Evolutionary conservation across 176 grass and related monocot species (phyloP).

Genomic region (Musa itinerans): DNA sequence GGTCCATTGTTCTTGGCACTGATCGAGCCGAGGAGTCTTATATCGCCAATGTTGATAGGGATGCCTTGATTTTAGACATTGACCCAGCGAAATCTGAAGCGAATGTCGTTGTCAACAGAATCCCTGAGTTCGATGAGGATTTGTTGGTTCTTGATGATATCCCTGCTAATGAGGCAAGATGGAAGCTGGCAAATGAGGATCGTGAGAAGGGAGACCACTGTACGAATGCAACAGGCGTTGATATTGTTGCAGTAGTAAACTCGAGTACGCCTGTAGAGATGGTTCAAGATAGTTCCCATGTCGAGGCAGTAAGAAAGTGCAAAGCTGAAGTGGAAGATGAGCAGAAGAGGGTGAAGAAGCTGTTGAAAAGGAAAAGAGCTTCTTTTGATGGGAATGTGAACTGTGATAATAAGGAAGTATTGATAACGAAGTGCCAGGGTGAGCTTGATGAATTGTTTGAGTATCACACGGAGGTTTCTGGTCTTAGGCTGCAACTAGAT

Average conservation of each 20-base stretch:
- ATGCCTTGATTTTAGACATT: not conserved
- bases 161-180: not conserved
- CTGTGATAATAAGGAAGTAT: not conserved
- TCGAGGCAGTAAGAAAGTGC: not conserved
- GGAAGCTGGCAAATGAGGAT: not conserved
- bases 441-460: slow-evolving; percentile 11
- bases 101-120: not conserved
- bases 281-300: not conserved
- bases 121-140: not conserved
- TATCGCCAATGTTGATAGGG: not conserved
- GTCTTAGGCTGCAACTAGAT: not conserved
- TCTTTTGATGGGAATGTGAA: not conserved
- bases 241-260: not conserved
- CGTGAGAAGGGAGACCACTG: not conserved
- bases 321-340: not conserved
- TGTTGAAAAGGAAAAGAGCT: slow-evolving; percentile 5
- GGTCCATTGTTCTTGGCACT: not conserved
- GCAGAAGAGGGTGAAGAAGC: not conserved
- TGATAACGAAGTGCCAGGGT: not conserved
- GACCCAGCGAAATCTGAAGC: not conserved
- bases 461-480: slow-evolving; percentile 8
- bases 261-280: not conserved
- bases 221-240: too few relatives aligned
- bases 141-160: not conserved
- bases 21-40: not conserved